phyloP scores from a whole-genome alignment of 2,329 filamentous ascomycete species.

The Cladosporium sp. region DNA sequence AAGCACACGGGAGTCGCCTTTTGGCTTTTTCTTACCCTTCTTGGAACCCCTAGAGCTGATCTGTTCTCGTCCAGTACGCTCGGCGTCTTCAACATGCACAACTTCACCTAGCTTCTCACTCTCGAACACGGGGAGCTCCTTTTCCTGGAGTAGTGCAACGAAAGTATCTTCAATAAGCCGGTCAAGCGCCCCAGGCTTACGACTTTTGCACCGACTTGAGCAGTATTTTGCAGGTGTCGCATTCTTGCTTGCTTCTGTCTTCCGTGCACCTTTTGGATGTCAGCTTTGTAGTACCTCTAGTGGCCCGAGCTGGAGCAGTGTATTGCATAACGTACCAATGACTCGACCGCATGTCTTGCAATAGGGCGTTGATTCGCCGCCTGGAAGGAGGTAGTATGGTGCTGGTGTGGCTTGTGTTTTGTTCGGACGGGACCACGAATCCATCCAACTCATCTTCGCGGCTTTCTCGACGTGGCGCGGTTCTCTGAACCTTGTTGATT shows the following conservation, averaged over 20 bases:
- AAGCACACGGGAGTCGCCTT: slow-evolving; percentile 54
- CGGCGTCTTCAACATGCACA: neutral
- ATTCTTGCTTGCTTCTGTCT: slow-evolving; percentile 30
- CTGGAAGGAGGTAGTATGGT: slow-evolving; percentile 13
- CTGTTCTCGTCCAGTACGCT: neutral
- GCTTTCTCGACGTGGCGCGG: neutral
- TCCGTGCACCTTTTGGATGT: slow-evolving; percentile 26
- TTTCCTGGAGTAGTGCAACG: slow-evolving; percentile 41
- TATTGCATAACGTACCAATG: slow-evolving; percentile 36
- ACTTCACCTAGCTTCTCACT: neutral
- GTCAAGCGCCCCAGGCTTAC: slow-evolving; percentile 53
- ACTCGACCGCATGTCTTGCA: slow-evolving; percentile 59
- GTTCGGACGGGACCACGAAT: slow-evolving; percentile 9
- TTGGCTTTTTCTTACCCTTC: slow-evolving; percentile 29
- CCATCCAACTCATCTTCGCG: slow-evolving; percentile 17
- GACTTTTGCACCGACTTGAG: slow-evolving; percentile 54
- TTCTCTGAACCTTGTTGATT: neutral
- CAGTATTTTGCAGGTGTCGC: slow-evolving; percentile 54
- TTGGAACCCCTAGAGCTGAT: neutral
- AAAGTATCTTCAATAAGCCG: slow-evolving; percentile 55
- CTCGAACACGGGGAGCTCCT: neutral
- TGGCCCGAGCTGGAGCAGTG: neutral
- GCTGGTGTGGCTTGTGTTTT: slow-evolving; percentile 8
- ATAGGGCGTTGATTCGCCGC: slow-evolving; percentile 38
- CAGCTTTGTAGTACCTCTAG: neutral